Evolutionary conservation across 306 rosid genomes (phyloP), one percentile per base, ranked within the genome.

Genomic region (Medicago arabica): DNA sequence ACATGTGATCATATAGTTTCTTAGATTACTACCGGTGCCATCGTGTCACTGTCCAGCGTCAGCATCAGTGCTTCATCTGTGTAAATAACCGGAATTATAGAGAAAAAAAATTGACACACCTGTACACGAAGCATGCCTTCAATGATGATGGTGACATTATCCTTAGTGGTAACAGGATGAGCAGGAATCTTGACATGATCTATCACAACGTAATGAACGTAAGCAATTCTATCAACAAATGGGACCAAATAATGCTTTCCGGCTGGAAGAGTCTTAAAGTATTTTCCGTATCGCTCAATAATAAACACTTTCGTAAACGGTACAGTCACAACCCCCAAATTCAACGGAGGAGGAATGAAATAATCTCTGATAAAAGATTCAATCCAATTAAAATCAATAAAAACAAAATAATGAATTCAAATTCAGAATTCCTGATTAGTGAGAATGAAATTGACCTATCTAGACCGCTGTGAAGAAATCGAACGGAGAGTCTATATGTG

Each of bases 311-410:
- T 92, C 90, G 87, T 88, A 86, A 92, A 97, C 19, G 97, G 97
- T 64, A 95, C 99, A 85, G 92, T 89, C 77, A 97, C 90, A 72
- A 95, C 11, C 15, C 99, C 99, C 97, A 97, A 95, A 51, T 95
- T 95, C 74, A 82, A 15, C n/a, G 99, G 99, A 61, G 99, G 99
- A 40, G 78, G 40, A 72, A 88, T 86, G 76, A 88, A 92, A 81
- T 95, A 79, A 57, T 5, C 76, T 63, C 92, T 85, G 78, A 16
- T 13, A 18, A 34, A 65, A 65, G 28, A 23, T 59, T 23, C 15
- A 73, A 72, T n/a, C 3, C 36, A 57, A 57, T 5, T 9, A 43
- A 43, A 43, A 9, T 41, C 14, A 43, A 40, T 11, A 0, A 43
- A 25, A 66, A 5, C 0, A 4, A 5, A 19, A 1, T 3, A 80